phyloP scores from a whole-genome alignment of 495 filamentous ascomycete species.

The Hypoxylon perforatum region DNA sequence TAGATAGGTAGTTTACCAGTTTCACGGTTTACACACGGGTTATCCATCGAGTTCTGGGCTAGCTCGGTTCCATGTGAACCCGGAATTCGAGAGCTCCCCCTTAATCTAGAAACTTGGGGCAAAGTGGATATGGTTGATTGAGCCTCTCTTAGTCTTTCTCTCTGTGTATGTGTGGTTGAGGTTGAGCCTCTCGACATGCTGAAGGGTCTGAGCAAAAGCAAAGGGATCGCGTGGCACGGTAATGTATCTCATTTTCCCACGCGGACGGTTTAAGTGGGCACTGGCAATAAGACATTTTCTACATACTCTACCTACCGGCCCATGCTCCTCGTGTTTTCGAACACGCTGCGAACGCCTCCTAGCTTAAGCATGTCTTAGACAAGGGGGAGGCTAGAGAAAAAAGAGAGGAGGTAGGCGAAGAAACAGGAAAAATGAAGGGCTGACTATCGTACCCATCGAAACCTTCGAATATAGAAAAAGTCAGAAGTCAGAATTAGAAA shows the following conservation, averaged over 20 bases:
- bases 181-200: too few species aligned
- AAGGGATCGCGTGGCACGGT: not conserved
- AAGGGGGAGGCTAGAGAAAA: not conserved
- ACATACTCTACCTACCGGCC: not conserved
- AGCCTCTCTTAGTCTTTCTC: too few species aligned
- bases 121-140: too few species aligned
- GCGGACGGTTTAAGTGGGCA: not conserved
- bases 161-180: too few species aligned
- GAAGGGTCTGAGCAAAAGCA: not conserved
- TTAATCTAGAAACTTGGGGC: slow-evolving; percentile 17
- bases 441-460: not conserved
- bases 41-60: not conserved
- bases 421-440: not conserved
- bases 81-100: not conserved
- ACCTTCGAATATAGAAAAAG: too few species aligned
- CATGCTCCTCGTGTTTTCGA: not conserved
- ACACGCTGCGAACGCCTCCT: not conserved
- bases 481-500: slow-evolving; percentile 36
- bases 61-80: not conserved
- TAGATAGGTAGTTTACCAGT: not conserved
- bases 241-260: too few species aligned
- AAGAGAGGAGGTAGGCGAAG: not conserved
- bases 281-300: not conserved
- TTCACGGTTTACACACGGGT: not conserved
- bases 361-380: slow-evolving; percentile 12